phyloP scores from a whole-genome alignment of 169 alveolate species.

The Eimeria praecox region DNA sequence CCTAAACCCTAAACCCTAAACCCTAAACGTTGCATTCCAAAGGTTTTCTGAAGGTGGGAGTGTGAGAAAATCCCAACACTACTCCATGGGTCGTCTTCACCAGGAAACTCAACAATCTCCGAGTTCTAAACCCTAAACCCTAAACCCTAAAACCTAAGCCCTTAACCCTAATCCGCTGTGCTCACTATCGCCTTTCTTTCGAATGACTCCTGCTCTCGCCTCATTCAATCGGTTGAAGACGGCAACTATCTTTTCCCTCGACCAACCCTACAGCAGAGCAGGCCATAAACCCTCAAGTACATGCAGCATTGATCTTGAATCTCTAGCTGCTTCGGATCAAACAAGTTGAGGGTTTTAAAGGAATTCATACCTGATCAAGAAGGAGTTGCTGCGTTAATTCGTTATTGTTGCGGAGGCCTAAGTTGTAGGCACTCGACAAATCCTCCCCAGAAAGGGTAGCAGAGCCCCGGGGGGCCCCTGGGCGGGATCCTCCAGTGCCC shows the following conservation, averaged over 20 bases:
- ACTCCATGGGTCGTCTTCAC: not conserved
- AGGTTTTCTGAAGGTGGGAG: not conserved
- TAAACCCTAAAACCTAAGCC: not conserved
- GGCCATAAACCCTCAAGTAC: not conserved
- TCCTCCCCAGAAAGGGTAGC: conserved; percentile 74
- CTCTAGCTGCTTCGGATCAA: not conserved
- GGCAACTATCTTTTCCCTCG: conserved; percentile 82
- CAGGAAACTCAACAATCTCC: not conserved
- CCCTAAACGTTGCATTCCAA: not conserved
- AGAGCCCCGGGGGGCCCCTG: conserved; percentile 49
- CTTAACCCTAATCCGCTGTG: conserved; percentile 1
- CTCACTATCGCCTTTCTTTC: conserved; percentile 77
- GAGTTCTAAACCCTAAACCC: not conserved
- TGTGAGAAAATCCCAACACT: not conserved
- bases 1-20: conserved; percentile 17
- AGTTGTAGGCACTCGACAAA: conserved; percentile 78
- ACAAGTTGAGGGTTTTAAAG: not conserved
- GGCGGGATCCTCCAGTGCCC: conserved; percentile 25
- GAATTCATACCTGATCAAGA: conserved; percentile 65
- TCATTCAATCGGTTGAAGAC: conserved; percentile 83
- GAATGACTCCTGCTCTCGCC: conserved; percentile 78
- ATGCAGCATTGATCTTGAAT: not conserved
- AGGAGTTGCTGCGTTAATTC: conserved; percentile 83
- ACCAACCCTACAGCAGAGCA: conserved; percentile 80
- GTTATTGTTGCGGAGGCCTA: conserved; percentile 79